Percentiles rank a stretch among this genome's conserved stretches.
Evolutionary conservation across 179 eudicot species (phyloP).

Genomic region (Silene vulgaris): DNA sequence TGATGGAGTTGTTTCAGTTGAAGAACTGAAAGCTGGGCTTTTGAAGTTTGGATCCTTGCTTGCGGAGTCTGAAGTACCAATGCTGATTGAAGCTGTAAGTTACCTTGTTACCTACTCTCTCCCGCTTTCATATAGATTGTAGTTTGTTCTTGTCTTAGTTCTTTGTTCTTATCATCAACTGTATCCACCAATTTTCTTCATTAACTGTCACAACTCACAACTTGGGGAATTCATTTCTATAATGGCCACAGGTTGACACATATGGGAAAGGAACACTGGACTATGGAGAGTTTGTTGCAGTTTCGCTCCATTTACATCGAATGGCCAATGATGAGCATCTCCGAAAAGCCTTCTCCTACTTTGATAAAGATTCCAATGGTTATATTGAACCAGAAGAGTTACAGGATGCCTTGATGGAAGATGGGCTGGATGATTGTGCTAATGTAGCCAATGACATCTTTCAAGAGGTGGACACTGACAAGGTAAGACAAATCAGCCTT

Average conservation of each 20-base stretch:
- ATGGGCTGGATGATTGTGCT: constrained; percentile 63
- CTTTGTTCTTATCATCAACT: background rate
- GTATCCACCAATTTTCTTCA: background rate
- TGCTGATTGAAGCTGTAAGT: constrained; percentile 89
- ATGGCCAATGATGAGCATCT: constrained; percentile 92
- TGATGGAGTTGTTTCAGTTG: constrained; percentile 70
- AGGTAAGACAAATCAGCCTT: constrained; percentile 37
- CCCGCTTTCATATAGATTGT: background rate
- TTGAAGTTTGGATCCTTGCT: constrained; percentile 60
- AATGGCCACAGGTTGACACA: constrained; percentile 37
- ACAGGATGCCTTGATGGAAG: constrained; percentile 74
- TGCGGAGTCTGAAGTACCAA: constrained; percentile 77
- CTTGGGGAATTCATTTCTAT: background rate
- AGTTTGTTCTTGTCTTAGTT: background rate
- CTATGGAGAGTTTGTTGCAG: constrained; percentile 81
- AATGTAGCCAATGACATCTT: constrained; percentile 75
- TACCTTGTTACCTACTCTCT: background rate
- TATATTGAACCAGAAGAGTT: constrained; percentile 81
- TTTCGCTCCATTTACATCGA: constrained; percentile 67
- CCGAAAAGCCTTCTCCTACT: constrained; percentile 78
- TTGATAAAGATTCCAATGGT: constrained; percentile 76
- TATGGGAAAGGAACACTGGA: constrained; percentile 70
- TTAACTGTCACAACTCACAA: background rate
- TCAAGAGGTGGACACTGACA: constrained; percentile 86
- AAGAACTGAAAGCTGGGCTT: constrained; percentile 73